Base-by-base conservation (phyloP, 257 asterid genomes). In the Marsdenia floribunda region DNA sequence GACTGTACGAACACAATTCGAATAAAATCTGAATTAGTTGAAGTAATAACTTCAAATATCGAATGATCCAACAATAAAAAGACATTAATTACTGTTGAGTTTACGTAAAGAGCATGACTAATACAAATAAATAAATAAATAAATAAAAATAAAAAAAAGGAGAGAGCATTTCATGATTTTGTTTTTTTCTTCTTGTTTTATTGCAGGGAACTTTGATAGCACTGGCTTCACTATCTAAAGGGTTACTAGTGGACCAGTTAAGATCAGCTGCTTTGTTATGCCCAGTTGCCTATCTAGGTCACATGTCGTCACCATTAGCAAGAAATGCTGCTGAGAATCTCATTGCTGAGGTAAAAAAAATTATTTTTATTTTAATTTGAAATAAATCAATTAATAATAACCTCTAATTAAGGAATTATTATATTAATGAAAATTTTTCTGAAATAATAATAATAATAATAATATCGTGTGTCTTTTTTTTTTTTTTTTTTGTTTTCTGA, bases 221-320 rank as follows among this genome's bases (percentile, higher is more conserved):
- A 5, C 18, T 60, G 37, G 67, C 35, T n/a, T 60, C 67, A 15
- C 18, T 60, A 42, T 82, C 87, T 13, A 63, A 74, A 42, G 81
- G 83, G 29, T 44, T 80, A 57, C 53, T 82, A 14, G 42, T 77
- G 67, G 58, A 74, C 73, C 74, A 60, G 83, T 54, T 81, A 68
- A 85, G 85, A 74, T 80, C 87, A 72, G 87, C 87, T 49, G 82
- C 84, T 14, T 53, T 85, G 83, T 77, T 80, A 6, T 55, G 82
- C 49, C 89, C 89, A 4, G 63, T 85, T 71, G 67, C 67, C 18
- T 60, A 60, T 29, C 18, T 60, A 13, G 67, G 35, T 60, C 67
- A 60, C 16, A 60, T 60, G 35, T 52, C 57, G 35, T 79, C 86
- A 4, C 82, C 86, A 52, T 49, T 84, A 18, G 84, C 79, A 75